phyloP scores from a whole-genome alignment of 2,329 filamentous ascomycete species.

The Epichloe sp. region DNA sequence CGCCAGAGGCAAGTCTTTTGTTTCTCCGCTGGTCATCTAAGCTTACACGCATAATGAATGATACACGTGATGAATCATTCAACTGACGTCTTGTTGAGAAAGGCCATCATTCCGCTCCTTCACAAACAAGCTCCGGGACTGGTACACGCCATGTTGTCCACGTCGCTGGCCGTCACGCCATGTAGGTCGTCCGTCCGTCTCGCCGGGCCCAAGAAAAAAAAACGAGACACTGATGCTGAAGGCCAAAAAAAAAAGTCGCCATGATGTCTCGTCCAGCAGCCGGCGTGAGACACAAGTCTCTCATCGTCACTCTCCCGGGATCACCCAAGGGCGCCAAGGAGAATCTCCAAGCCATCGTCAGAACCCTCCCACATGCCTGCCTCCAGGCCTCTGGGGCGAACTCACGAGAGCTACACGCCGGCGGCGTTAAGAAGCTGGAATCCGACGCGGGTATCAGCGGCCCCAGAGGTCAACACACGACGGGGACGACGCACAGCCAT shows the following conservation, averaged over 20 bases:
- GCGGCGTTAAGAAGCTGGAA: constrained; percentile 74
- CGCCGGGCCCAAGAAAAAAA: too few species aligned
- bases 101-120: constrained; percentile 69
- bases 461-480: constrained; percentile 16
- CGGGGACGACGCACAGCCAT: constrained; percentile 20
- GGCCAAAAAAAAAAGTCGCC: constrained; percentile 42
- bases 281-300: constrained; percentile 65
- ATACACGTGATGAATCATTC: background rate
- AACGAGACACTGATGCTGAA: too few species aligned
- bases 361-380: constrained; percentile 91
- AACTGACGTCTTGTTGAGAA: background rate
- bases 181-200: constrained; percentile 42
- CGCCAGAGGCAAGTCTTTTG: constrained; percentile 57
- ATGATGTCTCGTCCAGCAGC: constrained; percentile 94
- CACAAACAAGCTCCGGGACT: constrained; percentile 80
- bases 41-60: too few species aligned
- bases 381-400: constrained; percentile 72
- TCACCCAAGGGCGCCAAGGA: constrained; percentile 93
- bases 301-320: constrained; percentile 77
- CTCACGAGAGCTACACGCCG: constrained; percentile 65
- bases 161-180: constrained; percentile 74
- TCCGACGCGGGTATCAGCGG: constrained; percentile 56
- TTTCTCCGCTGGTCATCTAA: background rate
- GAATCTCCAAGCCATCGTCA: constrained; percentile 79
- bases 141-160: constrained; percentile 86